Evolutionary conservation across 257 asterid genomes (phyloP).

Genomic region (Asclepias syriaca): DNA sequence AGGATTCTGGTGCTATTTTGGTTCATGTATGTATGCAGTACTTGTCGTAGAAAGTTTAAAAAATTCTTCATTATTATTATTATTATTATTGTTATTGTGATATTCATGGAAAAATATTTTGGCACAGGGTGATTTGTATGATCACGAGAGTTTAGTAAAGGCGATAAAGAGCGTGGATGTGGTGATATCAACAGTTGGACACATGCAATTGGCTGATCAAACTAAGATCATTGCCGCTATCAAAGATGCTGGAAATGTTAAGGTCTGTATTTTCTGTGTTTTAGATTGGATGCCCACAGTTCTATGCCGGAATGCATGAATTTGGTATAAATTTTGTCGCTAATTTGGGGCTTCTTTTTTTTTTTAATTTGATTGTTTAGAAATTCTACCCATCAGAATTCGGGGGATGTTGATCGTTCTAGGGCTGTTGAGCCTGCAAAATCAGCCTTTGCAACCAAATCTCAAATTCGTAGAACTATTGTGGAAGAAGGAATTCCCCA

Average conservation of each 20-base stretch:
- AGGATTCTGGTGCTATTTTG: slow-evolving; percentile 52
- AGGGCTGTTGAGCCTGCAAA: slow-evolving; percentile 55
- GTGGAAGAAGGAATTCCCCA: slow-evolving; percentile 17
- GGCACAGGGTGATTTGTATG: slow-evolving; percentile 47
- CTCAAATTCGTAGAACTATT: slow-evolving; percentile 14
- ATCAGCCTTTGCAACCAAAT: slow-evolving; percentile 5
- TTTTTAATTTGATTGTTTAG: slow-evolving; percentile 22
- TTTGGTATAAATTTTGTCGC: too few species aligned
- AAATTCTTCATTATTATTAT: neutral
- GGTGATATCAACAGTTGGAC: slow-evolving; percentile 52
- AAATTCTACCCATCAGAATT: slow-evolving; percentile 82
- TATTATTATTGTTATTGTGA: too few species aligned
- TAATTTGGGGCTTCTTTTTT: too few species aligned
- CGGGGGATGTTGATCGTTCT: slow-evolving; percentile 56
- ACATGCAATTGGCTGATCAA: slow-evolving; percentile 43
- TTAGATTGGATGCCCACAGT: too few species aligned
- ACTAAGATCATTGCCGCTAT: slow-evolving; percentile 45
- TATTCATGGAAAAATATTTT: neutral
- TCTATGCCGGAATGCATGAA: too few species aligned
- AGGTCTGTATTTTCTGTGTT: slow-evolving; percentile 17
- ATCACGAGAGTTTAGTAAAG: slow-evolving; percentile 49
- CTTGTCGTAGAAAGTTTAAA: neutral
- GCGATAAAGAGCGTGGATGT: slow-evolving; percentile 62
- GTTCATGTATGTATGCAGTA: slow-evolving; percentile 34
- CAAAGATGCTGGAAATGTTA: slow-evolving; percentile 49